A percentile compares a stretch with the other conserved stretches of the same genome.
Evolutionary conservation across 2,329 filamentous ascomycete species (phyloP).

Genomic region (Colletotrichum melonis): DNA sequence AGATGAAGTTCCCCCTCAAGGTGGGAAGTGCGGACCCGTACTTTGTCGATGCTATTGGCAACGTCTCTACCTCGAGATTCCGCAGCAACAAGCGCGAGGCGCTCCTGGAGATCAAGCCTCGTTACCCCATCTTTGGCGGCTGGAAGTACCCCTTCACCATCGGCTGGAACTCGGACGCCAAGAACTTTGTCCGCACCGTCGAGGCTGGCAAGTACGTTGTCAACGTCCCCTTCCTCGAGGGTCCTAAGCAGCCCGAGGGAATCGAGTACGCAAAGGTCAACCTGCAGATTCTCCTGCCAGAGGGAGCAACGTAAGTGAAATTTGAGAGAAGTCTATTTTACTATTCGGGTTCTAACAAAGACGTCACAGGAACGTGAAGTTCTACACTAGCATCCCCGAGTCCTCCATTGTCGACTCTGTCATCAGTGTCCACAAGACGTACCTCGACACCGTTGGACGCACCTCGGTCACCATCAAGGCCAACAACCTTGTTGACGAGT

Average conservation of each 20-base stretch:
- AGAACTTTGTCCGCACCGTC: conserved; percentile 76
- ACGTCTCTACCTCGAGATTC: conserved; percentile 94
- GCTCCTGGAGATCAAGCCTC: conserved; percentile 89
- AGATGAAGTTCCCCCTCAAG: conserved; percentile 82
- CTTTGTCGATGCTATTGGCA: conserved; percentile 96
- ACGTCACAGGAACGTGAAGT: conserved; percentile 79
- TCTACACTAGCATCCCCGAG: conserved; percentile 77
- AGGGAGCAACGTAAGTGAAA: conserved; percentile 82
- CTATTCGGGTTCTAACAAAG: conserved; percentile 45
- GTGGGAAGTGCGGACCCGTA: conserved; percentile 88
- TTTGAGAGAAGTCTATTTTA: not conserved
- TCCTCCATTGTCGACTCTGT: conserved; percentile 68
- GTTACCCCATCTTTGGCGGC: conserved; percentile 95
- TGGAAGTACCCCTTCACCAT: conserved; percentile 99
- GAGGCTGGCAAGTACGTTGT: conserved; percentile 77
- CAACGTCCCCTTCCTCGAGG: conserved; percentile 93
- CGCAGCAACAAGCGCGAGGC: conserved; percentile 81
- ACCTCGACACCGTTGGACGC: conserved; percentile 92
- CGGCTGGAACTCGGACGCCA: conserved; percentile 92
- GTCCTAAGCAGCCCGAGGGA: conserved; percentile 86
- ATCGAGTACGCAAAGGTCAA: conserved; percentile 86
- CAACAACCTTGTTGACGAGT: conserved; percentile 89
- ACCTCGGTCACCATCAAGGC: conserved; percentile 84
- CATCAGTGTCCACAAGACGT: conserved; percentile 81
- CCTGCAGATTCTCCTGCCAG: conserved; percentile 86